phyloP scores from a whole-genome alignment of 805 yeast genomes.

The Cyberlindnera bimundalis region DNA sequence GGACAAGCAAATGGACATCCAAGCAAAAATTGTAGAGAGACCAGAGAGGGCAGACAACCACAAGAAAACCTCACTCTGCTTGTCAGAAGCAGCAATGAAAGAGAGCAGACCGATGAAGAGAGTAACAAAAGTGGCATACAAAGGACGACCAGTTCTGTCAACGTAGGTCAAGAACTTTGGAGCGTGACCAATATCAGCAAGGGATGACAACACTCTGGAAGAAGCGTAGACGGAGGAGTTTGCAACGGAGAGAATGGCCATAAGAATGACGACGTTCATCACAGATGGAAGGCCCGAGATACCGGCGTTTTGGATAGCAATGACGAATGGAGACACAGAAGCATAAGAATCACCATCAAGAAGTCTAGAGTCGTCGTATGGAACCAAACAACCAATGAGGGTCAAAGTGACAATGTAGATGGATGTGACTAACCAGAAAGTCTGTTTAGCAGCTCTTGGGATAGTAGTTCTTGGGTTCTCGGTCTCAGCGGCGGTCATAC shows the following conservation, averaged over 20 bases:
- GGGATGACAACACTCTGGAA: constrained; percentile 61
- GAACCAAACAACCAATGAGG: constrained; percentile 67
- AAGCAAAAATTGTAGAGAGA: constrained; percentile 56
- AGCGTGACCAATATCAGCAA: constrained; percentile 61
- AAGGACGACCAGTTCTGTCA: constrained; percentile 66
- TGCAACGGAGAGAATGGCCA: constrained; percentile 68
- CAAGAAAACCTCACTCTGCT: constrained; percentile 53
- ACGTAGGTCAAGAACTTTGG: constrained; percentile 57
- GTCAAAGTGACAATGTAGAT: constrained; percentile 59
- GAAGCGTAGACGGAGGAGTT: constrained; percentile 69
- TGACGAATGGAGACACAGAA: constrained; percentile 74
- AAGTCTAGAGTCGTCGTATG: constrained; percentile 48
- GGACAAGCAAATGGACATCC: constrained; percentile 57
- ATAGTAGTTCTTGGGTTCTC: constrained; percentile 61
- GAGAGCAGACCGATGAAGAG: constrained; percentile 55
- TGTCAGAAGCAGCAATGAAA: constrained; percentile 51
- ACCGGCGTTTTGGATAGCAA: constrained; percentile 64
- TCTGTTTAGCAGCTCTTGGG: constrained; percentile 76
- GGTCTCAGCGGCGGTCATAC: constrained; percentile 76
- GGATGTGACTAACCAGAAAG: constrained; percentile 71
- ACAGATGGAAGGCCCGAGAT: constrained; percentile 61
- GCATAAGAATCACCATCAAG: constrained; percentile 51
- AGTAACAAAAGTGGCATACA: constrained; percentile 50
- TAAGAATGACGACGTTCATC: constrained; percentile 63
- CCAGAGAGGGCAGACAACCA: constrained; percentile 69